phyloP scores from a whole-genome alignment of 768 basidiomycete species.

The Hypsizygus marmoreus region DNA sequence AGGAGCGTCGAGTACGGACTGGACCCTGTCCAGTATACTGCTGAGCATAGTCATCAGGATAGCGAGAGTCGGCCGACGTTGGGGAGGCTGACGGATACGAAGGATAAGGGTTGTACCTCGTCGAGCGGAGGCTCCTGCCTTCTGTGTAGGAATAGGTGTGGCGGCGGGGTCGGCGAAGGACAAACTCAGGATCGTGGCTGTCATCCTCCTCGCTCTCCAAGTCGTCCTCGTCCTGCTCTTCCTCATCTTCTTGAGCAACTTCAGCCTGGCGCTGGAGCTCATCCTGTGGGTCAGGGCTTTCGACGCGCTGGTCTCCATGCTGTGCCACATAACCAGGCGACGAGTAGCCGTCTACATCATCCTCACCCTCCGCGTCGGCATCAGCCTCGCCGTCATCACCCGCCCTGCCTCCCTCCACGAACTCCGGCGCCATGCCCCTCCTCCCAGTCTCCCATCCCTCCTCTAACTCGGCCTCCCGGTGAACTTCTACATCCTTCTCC shows the following conservation, averaged over 20 bases:
- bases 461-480: conserved; percentile 1
- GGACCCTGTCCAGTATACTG: conserved; percentile 5
- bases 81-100: conserved; percentile 11
- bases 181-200: conserved; percentile 31
- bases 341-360: conserved; percentile 31
- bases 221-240: conserved; percentile 24
- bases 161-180: conserved; percentile 27
- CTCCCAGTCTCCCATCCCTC: conserved; percentile 3
- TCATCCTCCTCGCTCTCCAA: conserved; percentile 34
- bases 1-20: conserved; percentile 11
- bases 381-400: conserved; percentile 18
- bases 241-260: conserved; percentile 4
- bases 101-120: conserved; percentile 17
- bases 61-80: conserved; percentile 4
- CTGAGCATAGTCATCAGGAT: conserved; percentile 4
- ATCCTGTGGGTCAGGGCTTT: conserved; percentile 13
- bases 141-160: conserved; percentile 7
- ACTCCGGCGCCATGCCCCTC: conserved; percentile 8
- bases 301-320: conserved; percentile 19
- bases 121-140: conserved; percentile 12
- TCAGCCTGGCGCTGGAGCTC: conserved; percentile 6
- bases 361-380: conserved; percentile 25
- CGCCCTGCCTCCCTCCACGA: not conserved
- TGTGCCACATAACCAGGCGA: conserved; percentile 26
- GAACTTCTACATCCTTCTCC: conserved; percentile 3